Evolutionary conservation across 2,329 filamentous ascomycete species (phyloP), one percentile per base, ranked within the genome.

Genomic region (Aspergillus carbonarius): DNA sequence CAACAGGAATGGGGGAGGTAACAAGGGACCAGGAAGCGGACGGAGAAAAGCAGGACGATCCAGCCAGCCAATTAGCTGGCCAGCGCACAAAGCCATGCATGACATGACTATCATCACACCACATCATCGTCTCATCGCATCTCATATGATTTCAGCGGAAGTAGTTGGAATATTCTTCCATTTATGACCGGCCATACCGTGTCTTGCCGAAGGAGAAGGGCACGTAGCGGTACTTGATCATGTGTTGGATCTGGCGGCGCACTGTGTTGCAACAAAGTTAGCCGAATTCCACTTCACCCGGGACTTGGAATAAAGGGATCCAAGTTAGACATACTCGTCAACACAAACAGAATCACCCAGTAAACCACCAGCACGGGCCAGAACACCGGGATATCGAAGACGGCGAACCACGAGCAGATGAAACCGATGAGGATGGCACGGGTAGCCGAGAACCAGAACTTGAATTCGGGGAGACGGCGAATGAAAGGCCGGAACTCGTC

Each of bases 141-240:
- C 44, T 30, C 25, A 42, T 47, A 15, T 30, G 13, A 48, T 48
- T 44, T 35, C 20, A 9, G 50, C 32, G 17, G n/a, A 51, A 18
- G 18, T 39, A 18, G 40, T 47, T 30, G 32, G 32, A 58, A 51
- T 20, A 20, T 18, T 46, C 18, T n/a, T 49, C 44, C 50, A n/a
- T 54, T 66, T 65, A 74, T 69, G 70, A 72, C 13, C 72, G 73
- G 57, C 79, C 78, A 76, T 95, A 96, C 73, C 85, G 88, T 64
- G 90, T 83, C 85, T 97, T 97, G 77, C 93, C 93, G 66, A 96
- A 87, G 40, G 91, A 88, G 81, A 97, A 96, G 40, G 93, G 92
- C 30, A 96, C 92, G 74, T 96, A 99, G 79, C 93, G 91, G 82
- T 98, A 99, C 83, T 98, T 99, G 85, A 99, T 93, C 95, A 99